Conservation (phyloP, 2,329 filamentous ascomycete species). For the Teratosphaeria gauchensis region DNA sequence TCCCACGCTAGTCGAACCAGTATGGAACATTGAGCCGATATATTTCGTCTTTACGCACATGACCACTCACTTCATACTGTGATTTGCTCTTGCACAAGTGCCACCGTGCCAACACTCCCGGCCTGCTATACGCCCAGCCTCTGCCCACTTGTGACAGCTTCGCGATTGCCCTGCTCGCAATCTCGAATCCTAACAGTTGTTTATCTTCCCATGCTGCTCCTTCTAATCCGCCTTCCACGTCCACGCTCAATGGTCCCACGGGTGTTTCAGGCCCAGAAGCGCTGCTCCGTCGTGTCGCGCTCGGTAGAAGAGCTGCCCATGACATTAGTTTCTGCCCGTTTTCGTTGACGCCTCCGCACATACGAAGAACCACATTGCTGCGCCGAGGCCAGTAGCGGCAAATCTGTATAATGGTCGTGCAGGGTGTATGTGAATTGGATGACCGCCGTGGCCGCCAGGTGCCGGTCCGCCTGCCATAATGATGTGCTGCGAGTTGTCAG, state of each 20-base stretch:
- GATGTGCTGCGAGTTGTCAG: background rate
- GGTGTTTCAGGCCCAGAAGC: slow-evolving; percentile 87
- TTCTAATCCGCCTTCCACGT: background rate
- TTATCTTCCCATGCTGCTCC: background rate
- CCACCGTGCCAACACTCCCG: too few relatives aligned
- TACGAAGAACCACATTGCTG: slow-evolving; percentile 99
- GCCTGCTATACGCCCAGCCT: too few relatives aligned
- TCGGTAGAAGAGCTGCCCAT: slow-evolving; percentile 74
- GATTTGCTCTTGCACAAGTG: too few relatives aligned
- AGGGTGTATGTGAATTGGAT: slow-evolving; percentile 50
- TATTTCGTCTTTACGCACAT: too few relatives aligned
- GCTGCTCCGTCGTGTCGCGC: slow-evolving; percentile 93
- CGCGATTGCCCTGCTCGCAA: background rate
- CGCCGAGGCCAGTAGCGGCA: slow-evolving; percentile 75
- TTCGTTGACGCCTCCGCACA: background rate
- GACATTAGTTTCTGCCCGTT: slow-evolving; percentile 4
- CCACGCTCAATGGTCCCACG: slow-evolving; percentile 72
- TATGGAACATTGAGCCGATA: too few relatives aligned
- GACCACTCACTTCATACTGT: too few relatives aligned
- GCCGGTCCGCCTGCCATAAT: slow-evolving; percentile 15
- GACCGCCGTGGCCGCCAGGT: slow-evolving; percentile 33
- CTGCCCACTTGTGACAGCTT: too few relatives aligned
- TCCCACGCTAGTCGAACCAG: too few relatives aligned
- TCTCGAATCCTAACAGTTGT: background rate
- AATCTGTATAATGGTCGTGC: slow-evolving; percentile 68